Conservation (phyloP, 139 green algal genomes). For the Ulvella scutata region DNA sequence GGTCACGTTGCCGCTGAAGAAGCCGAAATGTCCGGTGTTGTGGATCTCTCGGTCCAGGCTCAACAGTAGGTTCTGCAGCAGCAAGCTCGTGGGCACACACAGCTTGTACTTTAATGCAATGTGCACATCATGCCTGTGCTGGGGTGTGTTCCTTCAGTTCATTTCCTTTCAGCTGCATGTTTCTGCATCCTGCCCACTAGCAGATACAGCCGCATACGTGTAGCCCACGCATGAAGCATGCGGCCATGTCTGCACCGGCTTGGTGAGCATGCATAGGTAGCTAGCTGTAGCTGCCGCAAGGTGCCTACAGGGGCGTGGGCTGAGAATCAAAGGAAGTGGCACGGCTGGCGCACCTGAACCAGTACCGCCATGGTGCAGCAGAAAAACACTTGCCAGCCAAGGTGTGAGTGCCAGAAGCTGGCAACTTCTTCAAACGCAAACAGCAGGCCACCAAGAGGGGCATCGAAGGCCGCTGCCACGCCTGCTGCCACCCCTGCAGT, state of each 20-base stretch:
- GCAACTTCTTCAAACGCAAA: conserved; percentile 81
- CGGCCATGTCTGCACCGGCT: too few relatives aligned
- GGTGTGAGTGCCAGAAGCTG: conserved; percentile 55
- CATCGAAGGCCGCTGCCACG: conserved; percentile 66
- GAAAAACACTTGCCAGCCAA: conserved; percentile 73
- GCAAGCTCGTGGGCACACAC: too few relatives aligned
- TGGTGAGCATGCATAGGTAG: too few relatives aligned
- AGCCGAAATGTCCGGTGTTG: conserved; percentile 29
- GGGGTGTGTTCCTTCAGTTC: too few relatives aligned
- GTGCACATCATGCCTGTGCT: too few relatives aligned
- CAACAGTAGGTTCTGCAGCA: conserved; percentile 1
- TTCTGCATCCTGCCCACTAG: too few relatives aligned
- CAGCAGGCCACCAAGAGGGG: conserved; percentile 68
- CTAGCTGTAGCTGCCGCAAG: too few relatives aligned
- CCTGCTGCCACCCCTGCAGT: conserved; percentile 65
- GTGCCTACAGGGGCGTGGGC: too few relatives aligned
- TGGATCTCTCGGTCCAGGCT: not conserved
- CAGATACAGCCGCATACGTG: too few relatives aligned
- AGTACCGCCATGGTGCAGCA: conserved; percentile 1
- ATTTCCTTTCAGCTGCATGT: too few relatives aligned
- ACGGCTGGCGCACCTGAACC: not conserved
- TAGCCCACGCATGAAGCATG: too few relatives aligned
- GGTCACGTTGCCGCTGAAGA: conserved; percentile 20
- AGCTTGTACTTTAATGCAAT: too few relatives aligned
- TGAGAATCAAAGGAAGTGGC: not conserved